Base-by-base conservation (phyloP, 2,329 filamentous ascomycete genomes). In the Fusarium sp. region DNA sequence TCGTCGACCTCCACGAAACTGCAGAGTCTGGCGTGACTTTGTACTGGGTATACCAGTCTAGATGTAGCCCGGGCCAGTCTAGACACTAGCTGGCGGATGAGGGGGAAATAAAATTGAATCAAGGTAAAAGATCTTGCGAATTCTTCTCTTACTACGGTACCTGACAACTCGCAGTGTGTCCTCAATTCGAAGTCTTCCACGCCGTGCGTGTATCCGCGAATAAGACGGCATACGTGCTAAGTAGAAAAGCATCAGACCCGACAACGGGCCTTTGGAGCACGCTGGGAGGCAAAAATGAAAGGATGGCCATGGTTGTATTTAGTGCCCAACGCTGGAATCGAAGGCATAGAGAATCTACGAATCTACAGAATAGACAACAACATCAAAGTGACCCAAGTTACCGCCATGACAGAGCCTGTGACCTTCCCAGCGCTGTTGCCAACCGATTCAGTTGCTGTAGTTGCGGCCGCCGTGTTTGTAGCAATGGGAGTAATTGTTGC, bases 291-390 rank as follows among this genome's bases (percentile, higher is more conserved):
- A 24, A 3, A 4, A 14, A 1, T 30, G 7, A 18, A 10, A 24
- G 14, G 17, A 8, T 35, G 13, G 17, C 6, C 5, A 14, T 20
- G 1, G 8, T 20, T 20, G 7, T 24, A 2, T 14, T 20, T 6
- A 5, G 15, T 24, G 2, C 3, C 6, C 4, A 10, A 14, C 17
- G 4, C 17, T 24, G 4, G 8, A 35, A 3, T 14, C 13, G 0
- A 0, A 51, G 48, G 8, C 8, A 14, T 8, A 10, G 48, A 22
- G 18, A 36, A 14, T 53, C 18, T 38, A 12, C 0, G 6, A 9
- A n/a, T 54, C 8, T 26, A 67, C 13, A 53, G 15, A 2, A 57
- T 20, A 1, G 14, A 51, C 0, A 61, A 22, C 10, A 63, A 38
- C 44, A 63, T 36, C 5, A 53, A 10, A 15, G 20, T 53, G 6